These are phyloP conservation scores for Phytophthora kernoviae DNA, from an alignment of 352 stramenopile species.

Conservation along the genomic window DNA sequence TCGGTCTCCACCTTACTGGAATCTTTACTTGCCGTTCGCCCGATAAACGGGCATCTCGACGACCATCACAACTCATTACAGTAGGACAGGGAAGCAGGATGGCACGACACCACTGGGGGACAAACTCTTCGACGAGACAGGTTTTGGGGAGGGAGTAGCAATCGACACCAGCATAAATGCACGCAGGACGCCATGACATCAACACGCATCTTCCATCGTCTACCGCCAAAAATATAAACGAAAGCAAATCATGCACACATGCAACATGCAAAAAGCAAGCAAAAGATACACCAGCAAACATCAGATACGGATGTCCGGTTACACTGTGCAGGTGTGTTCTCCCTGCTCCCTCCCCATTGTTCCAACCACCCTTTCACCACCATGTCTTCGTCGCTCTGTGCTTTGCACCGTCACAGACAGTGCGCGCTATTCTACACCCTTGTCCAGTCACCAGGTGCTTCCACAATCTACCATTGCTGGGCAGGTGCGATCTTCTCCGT, in stretches of 20 bases:
- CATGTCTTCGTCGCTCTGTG: constrained; percentile 14
- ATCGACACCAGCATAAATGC: constrained; percentile 18
- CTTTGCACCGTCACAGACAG: constrained; percentile 7
- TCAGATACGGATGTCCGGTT: constrained; percentile 17
- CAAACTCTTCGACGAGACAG: constrained; percentile 1
- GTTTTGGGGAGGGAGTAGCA: constrained; percentile 9
- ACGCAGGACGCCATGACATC: constrained; percentile 25
- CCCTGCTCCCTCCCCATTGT: not conserved
- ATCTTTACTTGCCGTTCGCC: constrained; percentile 10
- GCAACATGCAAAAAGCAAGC: constrained; percentile 38
- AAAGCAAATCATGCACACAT: constrained; percentile 22
- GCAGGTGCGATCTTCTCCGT: constrained; percentile 79
- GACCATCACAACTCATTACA: constrained; percentile 27
- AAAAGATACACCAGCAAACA: constrained; percentile 29
- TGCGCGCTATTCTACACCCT: constrained; percentile 25
- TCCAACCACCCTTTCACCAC: constrained; percentile 16
- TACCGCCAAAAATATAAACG: constrained; percentile 29
- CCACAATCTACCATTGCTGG: constrained; percentile 69
- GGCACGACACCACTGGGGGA: constrained; percentile 25
- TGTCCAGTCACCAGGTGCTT: constrained; percentile 7
- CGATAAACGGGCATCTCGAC: constrained; percentile 17
- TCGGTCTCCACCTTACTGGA: constrained; percentile 11
- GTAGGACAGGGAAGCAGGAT: constrained; percentile 19
- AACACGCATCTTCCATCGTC: constrained; percentile 41
- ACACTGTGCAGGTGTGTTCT: constrained; percentile 11